Evolutionary conservation across 768 basidiomycete genomes (phyloP).

Genomic region (Xanthoconium purpureum): DNA sequence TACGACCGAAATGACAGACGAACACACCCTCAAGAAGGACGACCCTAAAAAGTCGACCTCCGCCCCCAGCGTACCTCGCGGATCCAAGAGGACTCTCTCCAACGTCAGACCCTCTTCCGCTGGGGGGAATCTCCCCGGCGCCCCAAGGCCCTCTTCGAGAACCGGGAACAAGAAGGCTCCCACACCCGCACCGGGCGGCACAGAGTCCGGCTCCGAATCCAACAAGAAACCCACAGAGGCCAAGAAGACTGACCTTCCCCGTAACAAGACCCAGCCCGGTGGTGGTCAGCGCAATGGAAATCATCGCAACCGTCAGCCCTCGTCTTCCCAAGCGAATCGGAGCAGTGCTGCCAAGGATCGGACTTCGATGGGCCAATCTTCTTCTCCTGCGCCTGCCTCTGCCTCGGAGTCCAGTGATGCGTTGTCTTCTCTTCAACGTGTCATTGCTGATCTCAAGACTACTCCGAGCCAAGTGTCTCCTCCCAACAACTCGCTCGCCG

Average conservation of each 20-base stretch:
- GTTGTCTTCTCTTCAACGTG: slow-evolving; percentile 83
- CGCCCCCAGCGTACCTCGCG: slow-evolving; percentile 48
- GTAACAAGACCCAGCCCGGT: slow-evolving; percentile 53
- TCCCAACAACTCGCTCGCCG: slow-evolving; percentile 38
- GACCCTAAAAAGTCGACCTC: slow-evolving; percentile 58
- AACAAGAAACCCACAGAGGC: slow-evolving; percentile 56
- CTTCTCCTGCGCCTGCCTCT: slow-evolving; percentile 48
- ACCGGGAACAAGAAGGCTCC: slow-evolving; percentile 59
- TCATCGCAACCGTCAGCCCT: slow-evolving; percentile 57
- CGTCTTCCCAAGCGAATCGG: slow-evolving; percentile 57
- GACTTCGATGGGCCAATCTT: slow-evolving; percentile 36
- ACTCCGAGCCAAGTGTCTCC: slow-evolving; percentile 50
- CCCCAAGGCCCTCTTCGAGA: slow-evolving; percentile 60
- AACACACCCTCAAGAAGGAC: slow-evolving; percentile 64
- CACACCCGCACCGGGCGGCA: slow-evolving; percentile 35
- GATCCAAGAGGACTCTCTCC: slow-evolving; percentile 57
- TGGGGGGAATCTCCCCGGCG: slow-evolving; percentile 41
- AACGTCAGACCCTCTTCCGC: slow-evolving; percentile 41
- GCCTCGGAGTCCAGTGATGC: slow-evolving; percentile 72
- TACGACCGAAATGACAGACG: slow-evolving; percentile 90
- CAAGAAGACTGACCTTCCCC: slow-evolving; percentile 48
- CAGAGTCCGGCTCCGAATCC: slow-evolving; percentile 75
- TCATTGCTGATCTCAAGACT: slow-evolving; percentile 92
- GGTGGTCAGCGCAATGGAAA: slow-evolving; percentile 43
- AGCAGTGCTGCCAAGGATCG: slow-evolving; percentile 49